phyloP scores from a whole-genome alignment of 2,329 filamentous ascomycete genomes.

The Phyllosticta paracitricarpa region DNA sequence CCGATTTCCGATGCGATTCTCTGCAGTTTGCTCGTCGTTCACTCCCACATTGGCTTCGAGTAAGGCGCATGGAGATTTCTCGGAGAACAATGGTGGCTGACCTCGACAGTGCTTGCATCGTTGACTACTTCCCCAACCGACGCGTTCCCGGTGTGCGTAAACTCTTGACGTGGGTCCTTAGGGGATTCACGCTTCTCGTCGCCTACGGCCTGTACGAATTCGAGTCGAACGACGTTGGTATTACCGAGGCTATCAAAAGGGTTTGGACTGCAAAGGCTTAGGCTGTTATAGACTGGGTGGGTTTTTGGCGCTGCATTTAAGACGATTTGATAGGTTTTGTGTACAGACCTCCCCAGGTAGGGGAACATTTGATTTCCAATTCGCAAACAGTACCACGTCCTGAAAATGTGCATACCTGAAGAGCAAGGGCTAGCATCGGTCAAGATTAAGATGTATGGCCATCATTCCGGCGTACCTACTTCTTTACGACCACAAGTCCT shows the following conservation, averaged over 20 bases:
- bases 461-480: no score
- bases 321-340: background rate
- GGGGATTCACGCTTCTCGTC: conserved; percentile 66
- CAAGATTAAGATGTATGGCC: no score
- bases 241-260: conserved; percentile 80
- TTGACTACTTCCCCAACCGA: conserved; percentile 78
- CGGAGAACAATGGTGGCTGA: background rate
- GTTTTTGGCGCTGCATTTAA: background rate
- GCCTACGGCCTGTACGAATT: conserved; percentile 93
- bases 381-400: background rate
- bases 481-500: no score
- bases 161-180: conserved; percentile 67
- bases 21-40: conserved; percentile 72
- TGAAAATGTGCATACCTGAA: background rate
- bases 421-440: no score
- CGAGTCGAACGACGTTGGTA: conserved; percentile 94
- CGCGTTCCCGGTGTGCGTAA: conserved; percentile 59
- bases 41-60: conserved; percentile 95
- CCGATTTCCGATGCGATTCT: conserved; percentile 79
- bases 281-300: background rate
- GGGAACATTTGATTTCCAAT: background rate
- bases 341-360: background rate
- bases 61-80: conserved; percentile 28
- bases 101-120: conserved; percentile 53
- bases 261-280: conserved; percentile 63